Base-by-base conservation (phyloP, 176 grass and related monocot genomes). In the Poa annua region DNA sequence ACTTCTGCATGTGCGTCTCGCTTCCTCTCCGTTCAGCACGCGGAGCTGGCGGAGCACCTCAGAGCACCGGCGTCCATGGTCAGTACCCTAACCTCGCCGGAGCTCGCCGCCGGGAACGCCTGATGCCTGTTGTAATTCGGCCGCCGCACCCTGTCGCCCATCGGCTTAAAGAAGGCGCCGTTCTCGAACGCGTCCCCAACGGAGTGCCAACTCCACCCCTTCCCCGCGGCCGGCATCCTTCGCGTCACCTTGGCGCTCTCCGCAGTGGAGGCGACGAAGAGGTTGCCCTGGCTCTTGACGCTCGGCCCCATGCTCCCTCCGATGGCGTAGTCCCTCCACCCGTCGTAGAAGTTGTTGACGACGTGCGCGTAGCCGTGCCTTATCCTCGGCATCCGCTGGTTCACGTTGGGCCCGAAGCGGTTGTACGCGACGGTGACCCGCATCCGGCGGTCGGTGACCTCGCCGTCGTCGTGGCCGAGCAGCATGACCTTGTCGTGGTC, bases 401-500 rank as follows among this genome's bases (percentile, higher is more conserved):
- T 93, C 76, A 91, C 92, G 72, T 75, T 78, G 20, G 90, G 96
- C 0, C 96, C 96, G 54, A 98, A 95, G 8, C 85, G 87, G 76
- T 98, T 98, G 87, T 90, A 93, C 14, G 84, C 90, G 56, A 98
- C 87, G 34, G 96, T 98, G 78, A 95, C 92, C 15, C 82, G 85
- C 95, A 95, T 98, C 35, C 65, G 75, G 72, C 56, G 45, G 72
- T 95, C 92, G 4, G 52, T 52, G 55, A 71, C 26, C 68, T 88
- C 67, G 49, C 66, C 81, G 60, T 98, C 92, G 55, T 89, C 88
- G 79, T 98, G 96, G 10, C 92, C 96, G 5, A 98, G 86, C 15
- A 95, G 87, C 96, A 98, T 98, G 1, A 95, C 92, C 87, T 95
- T 98, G 90, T 95, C 92, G 22, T 98, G 96, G 66, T 93, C 21